These are phyloP conservation scores for Aspergillus panamensis DNA, from an alignment of 495 filamentous ascomycete genomes.

Conservation along the genomic window DNA sequence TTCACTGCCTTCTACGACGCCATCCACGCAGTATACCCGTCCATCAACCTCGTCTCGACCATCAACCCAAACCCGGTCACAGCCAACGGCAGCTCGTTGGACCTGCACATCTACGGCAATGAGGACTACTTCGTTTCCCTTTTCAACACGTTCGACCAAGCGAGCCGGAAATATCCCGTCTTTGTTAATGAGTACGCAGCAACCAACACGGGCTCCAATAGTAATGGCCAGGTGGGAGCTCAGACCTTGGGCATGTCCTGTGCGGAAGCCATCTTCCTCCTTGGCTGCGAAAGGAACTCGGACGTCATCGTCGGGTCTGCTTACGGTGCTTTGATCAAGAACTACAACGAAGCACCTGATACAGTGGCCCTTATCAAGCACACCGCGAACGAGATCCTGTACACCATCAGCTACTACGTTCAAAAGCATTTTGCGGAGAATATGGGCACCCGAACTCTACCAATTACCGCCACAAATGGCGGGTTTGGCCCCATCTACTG, in stretches of 20 bases:
- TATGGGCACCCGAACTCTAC: not conserved
- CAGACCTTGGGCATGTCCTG: not conserved
- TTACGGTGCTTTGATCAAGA: not conserved
- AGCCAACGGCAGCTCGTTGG: not conserved
- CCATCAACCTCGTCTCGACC: not conserved
- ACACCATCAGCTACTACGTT: not conserved
- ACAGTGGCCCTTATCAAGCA: not conserved
- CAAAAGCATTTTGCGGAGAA: not conserved
- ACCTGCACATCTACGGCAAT: not conserved
- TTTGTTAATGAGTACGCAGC: not conserved
- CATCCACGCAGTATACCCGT: not conserved
- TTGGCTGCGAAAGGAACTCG: not conserved
- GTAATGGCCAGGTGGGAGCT: not conserved
- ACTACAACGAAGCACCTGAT: not conserved
- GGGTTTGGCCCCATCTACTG: not conserved
- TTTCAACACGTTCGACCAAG: not conserved
- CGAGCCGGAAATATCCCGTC: not conserved
- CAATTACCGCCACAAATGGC: not conserved
- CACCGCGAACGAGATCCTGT: not conserved
- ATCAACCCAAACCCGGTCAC: not conserved
- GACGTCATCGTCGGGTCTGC: not conserved
- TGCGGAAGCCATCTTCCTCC: not conserved
- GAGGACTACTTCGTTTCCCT: not conserved
- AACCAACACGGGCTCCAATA: not conserved
- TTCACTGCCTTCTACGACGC: not conserved